phyloP scores from a whole-genome alignment of 2,329 filamentous ascomycete species.

The Calonectria leucothoes region DNA sequence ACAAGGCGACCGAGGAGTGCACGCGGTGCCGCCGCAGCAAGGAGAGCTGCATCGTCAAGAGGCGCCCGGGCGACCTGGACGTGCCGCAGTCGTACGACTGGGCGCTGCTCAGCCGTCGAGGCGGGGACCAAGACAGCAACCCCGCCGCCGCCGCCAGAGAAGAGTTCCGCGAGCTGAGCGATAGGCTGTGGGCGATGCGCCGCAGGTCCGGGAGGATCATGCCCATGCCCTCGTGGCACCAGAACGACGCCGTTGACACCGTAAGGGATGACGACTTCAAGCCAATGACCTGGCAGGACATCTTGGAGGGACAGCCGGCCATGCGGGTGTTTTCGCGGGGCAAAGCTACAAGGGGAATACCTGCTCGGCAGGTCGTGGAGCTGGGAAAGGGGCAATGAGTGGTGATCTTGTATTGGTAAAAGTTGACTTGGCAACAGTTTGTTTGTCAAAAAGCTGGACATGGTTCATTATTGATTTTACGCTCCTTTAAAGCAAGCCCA shows the following conservation, averaged over 20 bases:
- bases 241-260: slow-evolving; percentile 17
- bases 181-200: background rate
- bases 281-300: slow-evolving; percentile 26
- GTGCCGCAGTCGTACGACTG: slow-evolving; percentile 12
- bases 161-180: slow-evolving; percentile 13
- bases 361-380: background rate
- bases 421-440: background rate
- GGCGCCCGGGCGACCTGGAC: slow-evolving; percentile 68
- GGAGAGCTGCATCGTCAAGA: slow-evolving; percentile 49
- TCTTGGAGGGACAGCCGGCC: slow-evolving; percentile 19
- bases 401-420: background rate
- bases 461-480: background rate
- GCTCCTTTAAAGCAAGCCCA: background rate
- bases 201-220: background rate
- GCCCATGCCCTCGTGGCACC: slow-evolving; percentile 31
- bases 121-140: background rate
- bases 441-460: background rate
- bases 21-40: slow-evolving; percentile 39
- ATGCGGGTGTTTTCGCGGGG: background rate
- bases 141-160: background rate
- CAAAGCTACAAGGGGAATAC: background rate
- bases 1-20: slow-evolving; percentile 54
- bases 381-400: too few species aligned
- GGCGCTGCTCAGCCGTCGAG: background rate
- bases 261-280: slow-evolving; percentile 4